Evolutionary conservation across 805 yeast genomes (phyloP).

Genomic region (Ogataea corticis): DNA sequence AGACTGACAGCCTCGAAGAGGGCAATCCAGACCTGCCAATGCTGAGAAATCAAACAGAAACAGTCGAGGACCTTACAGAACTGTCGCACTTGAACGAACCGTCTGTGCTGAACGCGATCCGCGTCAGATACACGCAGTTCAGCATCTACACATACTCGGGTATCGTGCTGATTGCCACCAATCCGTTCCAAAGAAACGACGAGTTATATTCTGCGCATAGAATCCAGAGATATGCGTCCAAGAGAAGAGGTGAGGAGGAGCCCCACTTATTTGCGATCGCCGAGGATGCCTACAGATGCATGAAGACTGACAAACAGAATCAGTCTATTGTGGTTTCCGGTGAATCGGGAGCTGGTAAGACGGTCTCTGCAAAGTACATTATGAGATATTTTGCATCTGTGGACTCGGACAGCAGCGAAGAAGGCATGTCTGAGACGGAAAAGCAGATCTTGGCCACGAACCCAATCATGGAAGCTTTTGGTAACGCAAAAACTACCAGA

Average conservation of each 20-base stretch:
- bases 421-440: constrained; percentile 87
- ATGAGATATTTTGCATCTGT: constrained; percentile 98
- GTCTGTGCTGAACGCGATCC: constrained; percentile 91
- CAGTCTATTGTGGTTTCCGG: constrained; percentile 97
- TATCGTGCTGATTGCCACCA: constrained; percentile 92
- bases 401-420: constrained; percentile 50
- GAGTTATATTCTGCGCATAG: constrained; percentile 88
- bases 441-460: constrained; percentile 94
- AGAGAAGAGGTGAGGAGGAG: constrained; percentile 89
- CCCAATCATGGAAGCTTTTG: constrained; percentile 97
- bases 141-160: constrained; percentile 96
- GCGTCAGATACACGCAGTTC: constrained; percentile 82
- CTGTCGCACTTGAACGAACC: constrained; percentile 94
- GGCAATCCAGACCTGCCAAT: constrained; percentile 67
- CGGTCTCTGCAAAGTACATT: constrained; percentile 94
- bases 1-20: constrained; percentile 48
- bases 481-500: constrained; percentile 96
- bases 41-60: constrained; percentile 87
- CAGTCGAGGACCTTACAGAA: constrained; percentile 92
- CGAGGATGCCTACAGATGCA: constrained; percentile 93
- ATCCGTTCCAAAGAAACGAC: constrained; percentile 92
- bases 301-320: constrained; percentile 81
- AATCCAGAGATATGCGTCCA: constrained; percentile 92
- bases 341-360: constrained; percentile 98
- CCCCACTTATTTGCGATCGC: constrained; percentile 98